phyloP scores from a whole-genome alignment of 2,329 filamentous ascomycete species.

The Colletotrichum navitas region DNA sequence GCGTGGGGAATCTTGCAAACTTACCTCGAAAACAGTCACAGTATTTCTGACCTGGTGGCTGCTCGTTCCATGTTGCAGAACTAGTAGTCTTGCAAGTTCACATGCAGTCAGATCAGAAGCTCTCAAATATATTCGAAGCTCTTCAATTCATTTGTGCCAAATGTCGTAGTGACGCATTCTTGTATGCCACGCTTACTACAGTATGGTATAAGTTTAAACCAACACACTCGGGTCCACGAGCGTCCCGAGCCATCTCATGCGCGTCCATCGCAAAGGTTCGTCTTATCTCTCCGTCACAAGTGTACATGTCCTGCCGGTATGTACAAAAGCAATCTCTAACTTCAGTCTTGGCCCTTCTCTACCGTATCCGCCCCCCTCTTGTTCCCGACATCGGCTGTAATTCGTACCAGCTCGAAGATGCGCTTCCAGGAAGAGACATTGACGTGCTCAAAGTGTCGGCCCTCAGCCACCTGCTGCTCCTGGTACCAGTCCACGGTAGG shows the following conservation, averaged over 20 bases:
- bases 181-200: neutral
- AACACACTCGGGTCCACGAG: neutral
- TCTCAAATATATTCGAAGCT: too few species aligned
- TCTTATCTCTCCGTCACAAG: neutral
- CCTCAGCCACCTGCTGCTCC: conserved; percentile 57
- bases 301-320: too few species aligned
- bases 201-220: neutral
- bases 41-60: too few species aligned
- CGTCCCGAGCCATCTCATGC: too few species aligned
- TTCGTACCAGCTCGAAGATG: conserved; percentile 50
- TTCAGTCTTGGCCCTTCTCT: neutral
- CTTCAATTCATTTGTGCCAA: neutral
- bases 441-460: conserved; percentile 64
- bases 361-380: neutral
- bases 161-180: neutral
- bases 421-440: conserved; percentile 58
- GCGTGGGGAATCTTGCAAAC: neutral
- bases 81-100: too few species aligned
- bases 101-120: neutral
- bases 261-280: neutral
- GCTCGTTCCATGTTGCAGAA: neutral
- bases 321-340: neutral
- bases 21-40: neutral
- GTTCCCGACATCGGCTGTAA: neutral
- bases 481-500: conserved; percentile 67